Evolutionary conservation across 352 stramenopile genomes (phyloP), one percentile per base, ranked within the genome.

Genomic region (Phytophthora pini): DNA sequence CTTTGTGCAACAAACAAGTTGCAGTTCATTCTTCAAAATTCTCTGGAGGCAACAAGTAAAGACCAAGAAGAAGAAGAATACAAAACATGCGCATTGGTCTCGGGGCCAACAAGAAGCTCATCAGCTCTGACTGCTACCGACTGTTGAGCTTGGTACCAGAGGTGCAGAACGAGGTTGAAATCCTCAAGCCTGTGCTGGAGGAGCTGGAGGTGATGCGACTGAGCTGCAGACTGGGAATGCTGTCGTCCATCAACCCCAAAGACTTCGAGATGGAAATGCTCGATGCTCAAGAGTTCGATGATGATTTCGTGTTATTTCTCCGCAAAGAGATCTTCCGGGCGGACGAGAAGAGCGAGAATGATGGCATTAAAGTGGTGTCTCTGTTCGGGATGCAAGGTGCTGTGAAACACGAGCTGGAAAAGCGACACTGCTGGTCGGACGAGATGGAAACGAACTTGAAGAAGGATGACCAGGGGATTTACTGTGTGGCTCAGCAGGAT

Each of bases 161-260:
- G 31, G 66, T 77, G 4, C 84, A 95, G 34, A 89, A 92, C 44
- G 83, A 87, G 49, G 77, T 82, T 5, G 80, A 87, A 51, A 74
- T 93, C 5, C 55, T 91, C 22, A 93, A 95, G 46, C 76, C 84
- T 0, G 76, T 93, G 29, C 56, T 93, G 15, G 65, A 81, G 5
- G 87, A 95, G 41, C 26, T 84, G 29, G 87, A 93, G 20, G 72
- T 95, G 5, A 72, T 92, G 61, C 83, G 83, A 0, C 60, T 95
- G 51, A 79, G 86, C 54, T 80, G 68, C 32, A 70, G 65, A 24
- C 69, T 95, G 1, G 77, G 78, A 31, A 77, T 84, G 68, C 44
- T 92, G 17, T 67, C 73, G 5, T 71, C 54, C 1, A 65, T 86
- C n/a, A 84, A 71, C 24, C 31, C 56, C 3, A 80, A 79, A 24